phyloP scores from a whole-genome alignment of 331 rosid species.

The Rhamnella rubrinervis region DNA sequence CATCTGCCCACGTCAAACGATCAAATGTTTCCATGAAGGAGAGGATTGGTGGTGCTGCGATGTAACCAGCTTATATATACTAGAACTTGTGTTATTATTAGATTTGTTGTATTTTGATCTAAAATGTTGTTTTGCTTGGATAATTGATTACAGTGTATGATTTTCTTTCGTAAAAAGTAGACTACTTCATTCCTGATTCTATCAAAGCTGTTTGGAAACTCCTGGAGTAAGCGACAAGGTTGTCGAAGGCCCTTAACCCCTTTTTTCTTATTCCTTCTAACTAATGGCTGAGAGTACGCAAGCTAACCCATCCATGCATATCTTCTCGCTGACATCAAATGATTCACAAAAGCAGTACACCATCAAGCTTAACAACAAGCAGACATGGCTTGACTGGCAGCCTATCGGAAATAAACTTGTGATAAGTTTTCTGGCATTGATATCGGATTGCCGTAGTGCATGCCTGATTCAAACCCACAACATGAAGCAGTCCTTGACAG shows the following conservation, averaged over 20 bases:
- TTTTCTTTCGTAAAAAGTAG: too few species aligned
- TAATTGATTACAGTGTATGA: too few species aligned
- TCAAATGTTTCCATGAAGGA: slow-evolving; percentile 5
- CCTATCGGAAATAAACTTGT: slow-evolving; percentile 39
- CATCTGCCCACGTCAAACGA: slow-evolving; percentile 24
- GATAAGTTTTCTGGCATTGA: slow-evolving; percentile 50
- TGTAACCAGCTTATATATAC: slow-evolving; percentile 16
- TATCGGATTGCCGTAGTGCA: slow-evolving; percentile 51
- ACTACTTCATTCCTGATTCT: too few species aligned
- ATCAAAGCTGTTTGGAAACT: too few species aligned
- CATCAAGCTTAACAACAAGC: slow-evolving; percentile 60
- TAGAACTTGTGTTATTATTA: too few species aligned
- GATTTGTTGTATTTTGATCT: too few species aligned
- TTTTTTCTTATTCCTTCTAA: too few species aligned
- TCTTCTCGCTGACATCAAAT: slow-evolving; percentile 54
- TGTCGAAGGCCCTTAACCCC: too few species aligned
- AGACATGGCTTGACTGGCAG: slow-evolving; percentile 61
- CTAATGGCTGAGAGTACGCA: too few species aligned
- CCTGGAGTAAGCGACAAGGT: too few species aligned
- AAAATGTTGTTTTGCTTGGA: too few species aligned
- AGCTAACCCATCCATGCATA: slow-evolving; percentile 39
- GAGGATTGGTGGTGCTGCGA: slow-evolving; percentile 7
- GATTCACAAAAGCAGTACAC: slow-evolving; percentile 53
- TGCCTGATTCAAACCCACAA: slow-evolving; percentile 40
- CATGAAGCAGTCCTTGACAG: slow-evolving; percentile 45